These are phyloP conservation scores for Pseudoscleropodium purum DNA, from an alignment of 225 moss, liverwort and hornwort species.

Conservation along the genomic window DNA sequence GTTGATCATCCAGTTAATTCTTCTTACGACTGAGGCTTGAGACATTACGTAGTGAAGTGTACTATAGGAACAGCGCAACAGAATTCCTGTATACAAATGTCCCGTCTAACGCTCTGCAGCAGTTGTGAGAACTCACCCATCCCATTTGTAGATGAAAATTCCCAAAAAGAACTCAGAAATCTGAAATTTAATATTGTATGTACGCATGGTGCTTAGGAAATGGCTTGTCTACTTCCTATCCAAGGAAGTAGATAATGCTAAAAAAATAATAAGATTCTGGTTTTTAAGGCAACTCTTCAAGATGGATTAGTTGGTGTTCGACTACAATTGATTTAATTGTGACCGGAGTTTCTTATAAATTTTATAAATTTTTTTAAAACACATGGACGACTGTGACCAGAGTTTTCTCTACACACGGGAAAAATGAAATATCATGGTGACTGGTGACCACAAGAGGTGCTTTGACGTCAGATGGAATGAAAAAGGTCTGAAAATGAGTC, in stretches of 20 bases:
- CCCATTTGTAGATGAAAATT: background rate
- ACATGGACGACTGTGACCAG: too few species aligned
- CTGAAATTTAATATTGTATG: background rate
- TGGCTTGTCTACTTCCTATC: background rate
- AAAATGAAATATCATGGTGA: background rate
- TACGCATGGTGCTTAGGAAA: background rate
- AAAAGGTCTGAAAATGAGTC: background rate
- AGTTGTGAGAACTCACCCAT: background rate
- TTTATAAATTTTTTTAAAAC: too few species aligned
- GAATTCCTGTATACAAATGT: background rate
- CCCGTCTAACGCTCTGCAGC: background rate
- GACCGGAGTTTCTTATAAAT: too few species aligned
- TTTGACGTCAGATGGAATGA: background rate
- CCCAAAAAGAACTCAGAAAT: background rate
- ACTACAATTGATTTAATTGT: background rate
- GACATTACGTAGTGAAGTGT: background rate
- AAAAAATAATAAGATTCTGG: background rate
- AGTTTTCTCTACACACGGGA: background rate
- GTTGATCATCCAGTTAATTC: background rate
- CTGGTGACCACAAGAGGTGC: background rate
- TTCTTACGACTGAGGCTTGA: background rate
- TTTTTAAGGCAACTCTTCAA: background rate
- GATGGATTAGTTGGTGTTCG: background rate
- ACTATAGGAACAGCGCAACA: background rate
- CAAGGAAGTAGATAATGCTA: background rate